These are phyloP conservation scores for Colletotrichum sp. DNA, from an alignment of 2,329 filamentous ascomycete genomes.

Conservation along the genomic window DNA sequence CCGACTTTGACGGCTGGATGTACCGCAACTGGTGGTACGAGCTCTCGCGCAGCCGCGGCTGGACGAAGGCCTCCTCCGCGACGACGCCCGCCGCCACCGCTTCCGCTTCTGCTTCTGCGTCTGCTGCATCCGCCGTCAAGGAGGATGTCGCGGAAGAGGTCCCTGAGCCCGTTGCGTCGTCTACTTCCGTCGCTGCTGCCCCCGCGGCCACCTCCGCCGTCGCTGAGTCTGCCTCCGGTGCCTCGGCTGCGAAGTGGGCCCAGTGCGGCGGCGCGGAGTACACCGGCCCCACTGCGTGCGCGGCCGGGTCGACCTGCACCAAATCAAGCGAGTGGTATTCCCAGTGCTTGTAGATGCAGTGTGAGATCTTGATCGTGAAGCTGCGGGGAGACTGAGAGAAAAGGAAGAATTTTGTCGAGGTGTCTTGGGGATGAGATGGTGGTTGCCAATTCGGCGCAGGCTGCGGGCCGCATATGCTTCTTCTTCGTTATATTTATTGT, in stretches of 20 bases:
- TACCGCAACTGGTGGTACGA: slow-evolving; percentile 49
- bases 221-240: background rate
- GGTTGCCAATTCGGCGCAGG: background rate
- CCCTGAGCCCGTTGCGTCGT: background rate
- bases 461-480: background rate
- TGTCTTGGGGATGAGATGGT: background rate
- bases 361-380: background rate
- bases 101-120: background rate
- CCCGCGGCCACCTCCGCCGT: background rate
- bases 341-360: slow-evolving; percentile 39
- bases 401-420: too few relatives aligned
- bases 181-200: background rate
- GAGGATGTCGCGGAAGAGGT: background rate
- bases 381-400: too few relatives aligned
- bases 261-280: slow-evolving; percentile 42
- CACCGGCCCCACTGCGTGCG: slow-evolving; percentile 39
- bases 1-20: slow-evolving; percentile 56
- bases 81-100: background rate
- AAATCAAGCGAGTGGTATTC: slow-evolving; percentile 43
- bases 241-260: slow-evolving; percentile 30
- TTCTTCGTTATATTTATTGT: background rate
- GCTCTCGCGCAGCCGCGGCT: slow-evolving; percentile 30
- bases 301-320: slow-evolving; percentile 37
- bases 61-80: slow-evolving; percentile 11
- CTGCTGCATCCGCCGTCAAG: background rate